These are phyloP conservation scores for Ricinus communis DNA, from an alignment of 345 rosid genomes.

Conservation along the genomic window DNA sequence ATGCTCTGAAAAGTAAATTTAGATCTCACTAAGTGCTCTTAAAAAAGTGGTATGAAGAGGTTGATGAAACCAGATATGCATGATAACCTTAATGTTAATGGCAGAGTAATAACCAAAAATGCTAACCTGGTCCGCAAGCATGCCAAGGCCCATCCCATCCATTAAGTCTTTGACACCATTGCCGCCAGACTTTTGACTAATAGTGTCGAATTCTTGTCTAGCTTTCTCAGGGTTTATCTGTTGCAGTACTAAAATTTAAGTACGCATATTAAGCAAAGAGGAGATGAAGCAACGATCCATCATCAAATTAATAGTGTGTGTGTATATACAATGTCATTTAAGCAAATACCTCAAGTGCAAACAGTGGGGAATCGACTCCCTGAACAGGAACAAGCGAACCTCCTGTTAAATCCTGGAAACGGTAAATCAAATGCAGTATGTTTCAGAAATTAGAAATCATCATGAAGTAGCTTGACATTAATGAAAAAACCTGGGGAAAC, in stretches of 20 bases:
- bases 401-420: constrained; percentile 64
- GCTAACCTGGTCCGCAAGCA: constrained; percentile 71
- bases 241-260: constrained; percentile 18
- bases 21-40: no score
- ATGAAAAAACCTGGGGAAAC: not conserved
- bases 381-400: constrained; percentile 61
- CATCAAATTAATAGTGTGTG: not conserved
- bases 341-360: constrained; percentile 67
- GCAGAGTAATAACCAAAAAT: not conserved
- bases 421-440: constrained; percentile 12
- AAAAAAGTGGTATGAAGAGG: no score
- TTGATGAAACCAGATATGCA: no score
- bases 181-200: constrained; percentile 37
- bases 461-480: not conserved
- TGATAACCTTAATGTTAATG: not conserved
- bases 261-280: constrained; percentile 18
- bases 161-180: constrained; percentile 56
- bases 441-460: not conserved
- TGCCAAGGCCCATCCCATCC: constrained; percentile 78
- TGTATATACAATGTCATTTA: not conserved
- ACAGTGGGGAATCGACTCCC: constrained; percentile 70
- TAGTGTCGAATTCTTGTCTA: constrained; percentile 53
- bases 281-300: constrained; percentile 5
- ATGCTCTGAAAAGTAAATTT: no score
- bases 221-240: constrained; percentile 68